Base-by-base conservation (phyloP, 257 asterid species). In the Nicotiana benthamiana region DNA sequence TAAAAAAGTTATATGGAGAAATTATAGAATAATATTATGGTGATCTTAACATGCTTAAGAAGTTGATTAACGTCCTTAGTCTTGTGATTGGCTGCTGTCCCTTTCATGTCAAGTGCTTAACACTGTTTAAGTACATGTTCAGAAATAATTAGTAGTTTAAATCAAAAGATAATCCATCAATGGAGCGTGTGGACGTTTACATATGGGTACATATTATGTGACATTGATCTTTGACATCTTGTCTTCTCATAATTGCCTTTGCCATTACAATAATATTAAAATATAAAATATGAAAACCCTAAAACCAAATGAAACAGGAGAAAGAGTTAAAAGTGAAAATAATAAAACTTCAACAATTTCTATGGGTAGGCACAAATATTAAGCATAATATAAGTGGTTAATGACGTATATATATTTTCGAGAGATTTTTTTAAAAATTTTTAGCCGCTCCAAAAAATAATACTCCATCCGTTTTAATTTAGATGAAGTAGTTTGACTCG, bases 161-260 rank as follows among this genome's bases (percentile, higher is more conserved):
- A 70, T 70, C 57, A 15, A 70, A 68, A 70, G 77, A 70, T 70
- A 20, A 70, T 65, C 70, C 36, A 26, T 46, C 53, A 52, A 18
- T n/a, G 62, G 26, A 28, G 62, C 77, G 83, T 61, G 80, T 54
- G 66, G 74, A 32, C 32, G 56, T 34, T 77, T 40, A 30, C 80
- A 56, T 12, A n/a, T 54, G 51, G 16, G 66, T 20, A 74, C 6
- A 28, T 15, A 16, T 40, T 12, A 79, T 26, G 22, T 62, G 54
- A 51, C 46, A 5, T 28, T 46, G 82, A 83, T 83, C 30, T 66
- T 66, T 78, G 85, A 83, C 80, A 32, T 36, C n/a, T 22, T 80
- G 59, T 82, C 52, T 82, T 62, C 57, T 34, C 6, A 20, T 20
- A 72, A 43, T 40, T 40, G 77, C 34, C 48, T 40, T 26, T 61